These are phyloP conservation scores for Colletotrichum truncatum DNA, from an alignment of 2,329 filamentous ascomycete genomes.

Conservation along the genomic window DNA sequence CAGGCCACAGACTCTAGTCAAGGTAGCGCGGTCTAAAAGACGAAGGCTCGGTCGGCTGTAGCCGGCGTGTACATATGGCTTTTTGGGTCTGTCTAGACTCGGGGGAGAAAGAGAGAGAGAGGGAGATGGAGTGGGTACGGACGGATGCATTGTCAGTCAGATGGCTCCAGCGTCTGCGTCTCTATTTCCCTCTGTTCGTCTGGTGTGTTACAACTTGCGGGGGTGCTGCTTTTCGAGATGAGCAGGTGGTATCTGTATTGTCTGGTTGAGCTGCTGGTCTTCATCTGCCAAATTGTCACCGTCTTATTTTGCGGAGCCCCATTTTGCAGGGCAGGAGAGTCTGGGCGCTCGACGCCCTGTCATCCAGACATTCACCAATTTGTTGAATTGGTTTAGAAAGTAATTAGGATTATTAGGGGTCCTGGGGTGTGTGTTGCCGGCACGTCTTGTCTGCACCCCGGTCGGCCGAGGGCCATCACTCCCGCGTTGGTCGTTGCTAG, in stretches of 20 bases:
- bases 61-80: slow-evolving; percentile 6
- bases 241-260: background rate
- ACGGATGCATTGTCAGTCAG: slow-evolving; percentile 6
- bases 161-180: slow-evolving; percentile 5
- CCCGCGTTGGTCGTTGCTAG: slow-evolving; percentile 25
- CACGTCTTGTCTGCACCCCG: slow-evolving; percentile 24
- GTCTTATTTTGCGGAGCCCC: slow-evolving; percentile 26
- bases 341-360: slow-evolving; percentile 12
- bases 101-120: too few relatives aligned
- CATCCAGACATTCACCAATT: background rate
- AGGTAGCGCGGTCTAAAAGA: slow-evolving; percentile 11
- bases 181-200: slow-evolving; percentile 6
- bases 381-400: slow-evolving; percentile 3
- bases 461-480: slow-evolving; percentile 27
- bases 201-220: background rate
- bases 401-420: slow-evolving; percentile 27
- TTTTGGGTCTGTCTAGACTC: background rate
- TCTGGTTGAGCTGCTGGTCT: background rate
- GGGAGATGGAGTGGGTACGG: background rate
- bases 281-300: slow-evolving; percentile 5
- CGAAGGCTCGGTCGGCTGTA: slow-evolving; percentile 21
- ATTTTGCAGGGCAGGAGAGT: slow-evolving; percentile 11
- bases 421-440: slow-evolving; percentile 22
- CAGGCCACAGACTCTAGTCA: background rate
- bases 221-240: too few relatives aligned